Conservation (phyloP, 192 early-diverging fungal genomes). For the Endogone sp. region DNA sequence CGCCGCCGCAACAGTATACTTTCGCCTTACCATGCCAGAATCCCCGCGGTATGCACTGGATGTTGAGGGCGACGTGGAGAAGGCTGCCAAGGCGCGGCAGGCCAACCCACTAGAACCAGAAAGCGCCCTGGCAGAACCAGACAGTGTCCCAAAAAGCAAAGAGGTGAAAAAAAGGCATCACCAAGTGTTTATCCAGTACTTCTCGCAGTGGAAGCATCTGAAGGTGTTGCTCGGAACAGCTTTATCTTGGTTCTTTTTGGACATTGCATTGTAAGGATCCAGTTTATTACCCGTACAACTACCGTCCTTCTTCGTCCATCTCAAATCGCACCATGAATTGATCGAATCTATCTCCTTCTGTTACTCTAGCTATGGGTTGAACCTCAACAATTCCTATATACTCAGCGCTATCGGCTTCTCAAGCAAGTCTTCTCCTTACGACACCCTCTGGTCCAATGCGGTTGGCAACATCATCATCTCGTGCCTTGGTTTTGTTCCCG, state of each 20-base stretch:
- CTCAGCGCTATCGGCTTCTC: slow-evolving; percentile 70
- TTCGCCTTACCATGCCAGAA: slow-evolving; percentile 88
- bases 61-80: slow-evolving; percentile 46
- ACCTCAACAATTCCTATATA: slow-evolving; percentile 67
- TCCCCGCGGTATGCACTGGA: slow-evolving; percentile 82
- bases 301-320: not conserved
- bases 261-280: slow-evolving; percentile 66
- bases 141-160: too few species aligned
- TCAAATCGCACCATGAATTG: not conserved
- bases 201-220: slow-evolving; percentile 74
- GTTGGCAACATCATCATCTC: slow-evolving; percentile 90
- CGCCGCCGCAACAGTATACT: slow-evolving; percentile 81
- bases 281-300: too few species aligned
- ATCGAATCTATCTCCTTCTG: too few species aligned
- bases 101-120: not conserved
- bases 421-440: slow-evolving; percentile 30
- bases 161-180: slow-evolving; percentile 13
- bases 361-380: slow-evolving; percentile 65
- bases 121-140: too few species aligned
- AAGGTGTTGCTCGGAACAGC: slow-evolving; percentile 77
- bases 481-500: slow-evolving; percentile 76
- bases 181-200: slow-evolving; percentile 66
- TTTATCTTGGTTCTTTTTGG: slow-evolving; percentile 75
- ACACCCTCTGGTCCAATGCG: slow-evolving; percentile 61
- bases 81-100: slow-evolving; percentile 36